phyloP scores from a whole-genome alignment of 2,329 filamentous ascomycete genomes.

The Rutstroemia sp. region DNA sequence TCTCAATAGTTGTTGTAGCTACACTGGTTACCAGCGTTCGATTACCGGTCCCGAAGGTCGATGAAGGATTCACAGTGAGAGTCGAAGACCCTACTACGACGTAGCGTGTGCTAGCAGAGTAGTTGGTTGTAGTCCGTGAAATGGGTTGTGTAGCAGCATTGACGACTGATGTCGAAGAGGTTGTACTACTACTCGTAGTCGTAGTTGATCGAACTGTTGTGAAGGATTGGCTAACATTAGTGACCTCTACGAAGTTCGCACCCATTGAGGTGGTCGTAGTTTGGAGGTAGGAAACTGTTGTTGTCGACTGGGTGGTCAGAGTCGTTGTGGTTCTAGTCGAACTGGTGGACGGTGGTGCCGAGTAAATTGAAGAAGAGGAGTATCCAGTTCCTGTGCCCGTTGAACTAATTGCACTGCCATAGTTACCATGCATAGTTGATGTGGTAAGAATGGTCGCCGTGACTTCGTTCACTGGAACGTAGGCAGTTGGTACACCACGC shows the following conservation, averaged over 20 bases:
- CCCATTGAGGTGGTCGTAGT: background rate
- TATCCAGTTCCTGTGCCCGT: background rate
- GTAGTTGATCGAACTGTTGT: background rate
- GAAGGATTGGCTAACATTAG: no score
- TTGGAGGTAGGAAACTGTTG: background rate
- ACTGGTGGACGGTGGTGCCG: background rate
- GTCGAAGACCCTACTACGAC: background rate
- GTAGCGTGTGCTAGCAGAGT: background rate
- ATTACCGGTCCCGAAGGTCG: background rate
- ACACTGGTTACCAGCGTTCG: background rate
- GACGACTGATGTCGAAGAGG: background rate
- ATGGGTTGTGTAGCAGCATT: background rate
- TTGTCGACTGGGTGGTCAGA: background rate
- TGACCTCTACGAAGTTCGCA: no score
- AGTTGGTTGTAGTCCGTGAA: background rate
- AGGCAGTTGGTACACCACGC: conserved; percentile 11
- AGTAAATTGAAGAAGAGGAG: background rate
- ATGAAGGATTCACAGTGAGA: background rate
- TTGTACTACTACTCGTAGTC: conserved; percentile 6
- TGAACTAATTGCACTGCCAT: background rate
- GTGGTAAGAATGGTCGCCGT: conserved; percentile 4
- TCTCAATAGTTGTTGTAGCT: background rate
- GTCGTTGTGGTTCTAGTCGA: background rate
- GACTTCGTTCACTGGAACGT: conserved; percentile 12
- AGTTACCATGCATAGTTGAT: conserved; percentile 9